Evolutionary conservation across 441 rosid species (phyloP).

Genomic region (Corymbia citriodora): DNA sequence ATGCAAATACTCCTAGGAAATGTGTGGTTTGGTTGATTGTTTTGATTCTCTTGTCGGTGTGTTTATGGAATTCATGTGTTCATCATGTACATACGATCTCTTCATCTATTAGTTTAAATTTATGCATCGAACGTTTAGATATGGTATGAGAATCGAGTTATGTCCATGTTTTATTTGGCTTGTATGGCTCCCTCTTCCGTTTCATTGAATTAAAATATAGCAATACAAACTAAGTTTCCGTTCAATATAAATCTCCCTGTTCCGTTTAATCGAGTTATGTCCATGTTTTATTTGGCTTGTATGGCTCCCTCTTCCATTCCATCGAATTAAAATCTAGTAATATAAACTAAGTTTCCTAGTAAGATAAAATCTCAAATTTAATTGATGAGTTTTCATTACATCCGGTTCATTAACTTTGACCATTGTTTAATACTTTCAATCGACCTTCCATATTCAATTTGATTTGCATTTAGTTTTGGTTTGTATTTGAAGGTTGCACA

Average conservation of each 20-base stretch:
- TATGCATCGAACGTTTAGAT: fast-evolving
- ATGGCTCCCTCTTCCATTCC: fast-evolving
- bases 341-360: too few relatives aligned
- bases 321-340: too few relatives aligned
- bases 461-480: neutral
- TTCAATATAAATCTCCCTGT: too few relatives aligned
- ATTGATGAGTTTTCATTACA: neutral
- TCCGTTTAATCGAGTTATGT: fast-evolving
- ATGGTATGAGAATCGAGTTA: fast-evolving
- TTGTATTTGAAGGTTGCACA: neutral
- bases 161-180: neutral
- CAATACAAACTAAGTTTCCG: too few relatives aligned
- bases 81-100: fast-evolving
- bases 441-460: neutral
- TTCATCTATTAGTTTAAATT: fast-evolving
- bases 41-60: fast-evolving
- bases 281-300: neutral
- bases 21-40: neutral
- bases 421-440: neutral
- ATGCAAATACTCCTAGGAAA: fast-evolving
- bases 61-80: fast-evolving
- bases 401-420: neutral
- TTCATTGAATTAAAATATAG: too few relatives aligned
- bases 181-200: fast-evolving
- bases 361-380: neutral